phyloP scores from a whole-genome alignment of 169 alveolate genomes.

The Fabrea salina region DNA sequence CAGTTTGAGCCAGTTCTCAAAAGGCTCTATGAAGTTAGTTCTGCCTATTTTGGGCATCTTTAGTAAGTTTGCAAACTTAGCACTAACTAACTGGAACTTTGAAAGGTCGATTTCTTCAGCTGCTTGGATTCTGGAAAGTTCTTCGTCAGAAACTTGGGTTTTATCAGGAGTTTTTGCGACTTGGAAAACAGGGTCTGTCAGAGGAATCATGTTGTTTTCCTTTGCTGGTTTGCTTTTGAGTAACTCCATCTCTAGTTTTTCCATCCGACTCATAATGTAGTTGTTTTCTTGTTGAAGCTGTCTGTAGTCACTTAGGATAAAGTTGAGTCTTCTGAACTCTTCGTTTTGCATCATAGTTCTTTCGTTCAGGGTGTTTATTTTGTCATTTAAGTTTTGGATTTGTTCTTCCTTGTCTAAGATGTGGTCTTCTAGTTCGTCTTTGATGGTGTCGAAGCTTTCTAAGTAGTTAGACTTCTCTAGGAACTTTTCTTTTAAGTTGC shows the following conservation, averaged over 20 bases:
- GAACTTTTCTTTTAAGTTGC: neutral
- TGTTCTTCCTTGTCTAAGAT: neutral
- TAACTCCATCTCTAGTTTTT: neutral
- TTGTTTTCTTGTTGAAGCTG: neutral
- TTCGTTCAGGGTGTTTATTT: neutral
- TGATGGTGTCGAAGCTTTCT: neutral
- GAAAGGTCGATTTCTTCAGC: neutral
- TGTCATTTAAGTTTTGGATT: neutral
- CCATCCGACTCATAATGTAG: neutral
- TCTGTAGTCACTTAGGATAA: neutral
- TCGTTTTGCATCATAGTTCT: neutral
- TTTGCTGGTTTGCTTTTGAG: neutral
- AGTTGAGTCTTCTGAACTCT: neutral
- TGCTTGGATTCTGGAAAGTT: neutral
- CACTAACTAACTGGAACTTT: neutral
- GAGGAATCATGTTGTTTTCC: neutral
- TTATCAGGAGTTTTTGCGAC: neutral
- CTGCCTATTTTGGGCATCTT: neutral
- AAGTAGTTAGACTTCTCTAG: no score
- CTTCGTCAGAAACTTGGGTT: neutral
- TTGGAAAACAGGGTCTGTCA: slow-evolving; percentile 18
- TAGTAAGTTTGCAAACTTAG: neutral
- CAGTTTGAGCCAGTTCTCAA: slow-evolving; percentile 39
- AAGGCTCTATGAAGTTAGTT: slow-evolving; percentile 39
- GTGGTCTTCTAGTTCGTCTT: neutral